phyloP scores from a whole-genome alignment of 208 protist species.

The Borovskyia barvae region DNA sequence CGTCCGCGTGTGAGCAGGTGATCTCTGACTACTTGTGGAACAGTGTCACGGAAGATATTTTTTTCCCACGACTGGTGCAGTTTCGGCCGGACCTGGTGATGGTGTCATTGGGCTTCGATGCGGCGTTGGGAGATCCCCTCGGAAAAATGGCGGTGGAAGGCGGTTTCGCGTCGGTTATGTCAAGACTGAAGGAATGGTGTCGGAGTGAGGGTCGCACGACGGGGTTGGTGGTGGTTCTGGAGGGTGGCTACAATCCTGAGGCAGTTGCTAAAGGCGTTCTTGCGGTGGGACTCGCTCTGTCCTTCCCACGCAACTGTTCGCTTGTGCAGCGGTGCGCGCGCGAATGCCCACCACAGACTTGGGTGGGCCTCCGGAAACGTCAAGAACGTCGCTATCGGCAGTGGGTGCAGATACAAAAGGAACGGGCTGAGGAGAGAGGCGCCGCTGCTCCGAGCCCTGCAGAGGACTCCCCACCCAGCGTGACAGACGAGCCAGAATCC shows the following conservation, averaged over 20 bases:
- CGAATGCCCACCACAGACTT: slow-evolving; percentile 39
- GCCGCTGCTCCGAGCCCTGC: background rate
- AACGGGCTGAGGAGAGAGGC: slow-evolving; percentile 8
- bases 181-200: slow-evolving; percentile 61
- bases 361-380: slow-evolving; percentile 53
- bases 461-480: background rate
- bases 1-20: slow-evolving; percentile 48
- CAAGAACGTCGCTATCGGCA: slow-evolving; percentile 29
- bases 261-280: slow-evolving; percentile 63
- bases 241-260: slow-evolving; percentile 81
- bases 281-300: slow-evolving; percentile 56
- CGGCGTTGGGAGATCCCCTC: slow-evolving; percentile 87
- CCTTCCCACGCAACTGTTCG: slow-evolving; percentile 37
- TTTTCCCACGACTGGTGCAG: slow-evolving; percentile 67
- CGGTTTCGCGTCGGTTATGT: slow-evolving; percentile 55
- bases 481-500: background rate
- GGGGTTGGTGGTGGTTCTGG: slow-evolving; percentile 60
- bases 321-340: slow-evolving; percentile 27
- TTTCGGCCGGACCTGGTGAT: slow-evolving; percentile 84
- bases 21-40: slow-evolving; percentile 76
- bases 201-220: slow-evolving; percentile 15
- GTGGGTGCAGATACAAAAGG: slow-evolving; percentile 18
- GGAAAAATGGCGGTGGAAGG: slow-evolving; percentile 81
- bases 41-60: slow-evolving; percentile 44
- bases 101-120: slow-evolving; percentile 91